Percentiles rank a stretch among this genome's conserved stretches.
Evolutionary conservation across 2,329 filamentous ascomycete genomes (phyloP).

Genomic region (Parastagonospora nodorum): DNA sequence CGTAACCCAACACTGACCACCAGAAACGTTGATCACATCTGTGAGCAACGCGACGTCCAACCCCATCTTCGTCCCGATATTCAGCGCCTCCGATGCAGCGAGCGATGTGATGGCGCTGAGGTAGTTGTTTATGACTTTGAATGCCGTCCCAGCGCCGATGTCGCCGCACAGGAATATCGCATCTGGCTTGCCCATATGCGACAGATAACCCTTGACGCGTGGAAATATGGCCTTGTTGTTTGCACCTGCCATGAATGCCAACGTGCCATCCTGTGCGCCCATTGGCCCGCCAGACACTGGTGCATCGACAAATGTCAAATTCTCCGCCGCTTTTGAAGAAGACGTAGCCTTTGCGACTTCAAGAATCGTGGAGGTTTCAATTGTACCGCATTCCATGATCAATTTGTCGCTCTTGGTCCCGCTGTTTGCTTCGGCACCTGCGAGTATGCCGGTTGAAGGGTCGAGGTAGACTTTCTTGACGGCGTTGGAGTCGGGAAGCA

Average conservation of each 20-base stretch:
- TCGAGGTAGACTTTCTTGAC: slow-evolving; percentile 52
- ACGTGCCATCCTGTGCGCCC: slow-evolving; percentile 78
- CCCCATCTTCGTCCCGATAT: slow-evolving; percentile 64
- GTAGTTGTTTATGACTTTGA: slow-evolving; percentile 96
- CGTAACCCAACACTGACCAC: slow-evolving; percentile 89
- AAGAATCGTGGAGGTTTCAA: slow-evolving; percentile 83
- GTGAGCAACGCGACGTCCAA: slow-evolving; percentile 69
- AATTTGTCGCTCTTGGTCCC: slow-evolving; percentile 61
- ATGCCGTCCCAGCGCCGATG: slow-evolving; percentile 82
- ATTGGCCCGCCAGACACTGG: slow-evolving; percentile 96
- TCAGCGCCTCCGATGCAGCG: slow-evolving; percentile 67
- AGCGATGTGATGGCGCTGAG: slow-evolving; percentile 90
- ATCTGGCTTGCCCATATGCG: slow-evolving; percentile 73
- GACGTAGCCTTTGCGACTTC: slow-evolving; percentile 74
- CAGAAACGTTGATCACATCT: slow-evolving; percentile 86
- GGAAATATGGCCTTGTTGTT: slow-evolving; percentile 53
- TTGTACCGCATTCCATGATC: slow-evolving; percentile 97
- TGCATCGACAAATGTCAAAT: slow-evolving; percentile 82
- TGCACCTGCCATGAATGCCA: slow-evolving; percentile 93
- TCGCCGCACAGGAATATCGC: slow-evolving; percentile 81
- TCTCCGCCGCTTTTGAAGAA: slow-evolving; percentile 50
- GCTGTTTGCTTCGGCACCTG: slow-evolving; percentile 42
- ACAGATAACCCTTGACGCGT: slow-evolving; percentile 67
- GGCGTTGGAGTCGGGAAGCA: slow-evolving; percentile 46
- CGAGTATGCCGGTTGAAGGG: slow-evolving; percentile 46